Percentiles rank a stretch among this genome's conserved stretches.
Conservation (phyloP, 192 early-diverging fungal species). For the Globomyces pollinis-pini region DNA sequence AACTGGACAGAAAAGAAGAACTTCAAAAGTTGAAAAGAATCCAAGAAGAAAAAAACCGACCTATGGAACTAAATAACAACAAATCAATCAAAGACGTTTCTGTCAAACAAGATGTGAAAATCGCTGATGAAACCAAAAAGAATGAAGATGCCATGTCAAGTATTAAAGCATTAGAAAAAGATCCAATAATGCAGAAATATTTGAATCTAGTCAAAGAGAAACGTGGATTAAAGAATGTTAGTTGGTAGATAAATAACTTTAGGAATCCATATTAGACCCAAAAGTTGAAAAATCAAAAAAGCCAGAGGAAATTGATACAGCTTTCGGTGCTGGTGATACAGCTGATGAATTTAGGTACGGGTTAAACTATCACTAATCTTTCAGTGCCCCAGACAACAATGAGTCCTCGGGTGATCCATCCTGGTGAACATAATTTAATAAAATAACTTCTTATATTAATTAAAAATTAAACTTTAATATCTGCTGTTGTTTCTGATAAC, state of each 20-base stretch:
- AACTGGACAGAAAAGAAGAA: conserved; percentile 9
- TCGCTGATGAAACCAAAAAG: conserved; percentile 10
- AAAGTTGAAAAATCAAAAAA: not conserved
- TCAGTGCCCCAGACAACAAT: not conserved
- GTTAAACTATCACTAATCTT: not conserved
- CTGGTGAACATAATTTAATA: not conserved
- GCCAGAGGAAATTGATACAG: not conserved
- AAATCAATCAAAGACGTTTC: not conserved
- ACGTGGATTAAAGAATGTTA: conserved; percentile 20
- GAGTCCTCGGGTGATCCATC: not conserved
- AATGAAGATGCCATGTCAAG: conserved; percentile 4
- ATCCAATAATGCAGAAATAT: conserved; percentile 42
- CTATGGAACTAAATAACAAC: not conserved
- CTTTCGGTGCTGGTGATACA: conserved; percentile 19
- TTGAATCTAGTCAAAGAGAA: conserved; percentile 36
- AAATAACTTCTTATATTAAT: too few species aligned
- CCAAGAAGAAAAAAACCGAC: conserved; percentile 5
- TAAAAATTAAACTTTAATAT: too few species aligned
- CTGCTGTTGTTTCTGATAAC: too few species aligned
- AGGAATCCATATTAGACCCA: not conserved
- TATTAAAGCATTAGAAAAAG: conserved; percentile 21
- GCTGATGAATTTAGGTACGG: conserved; percentile 23
- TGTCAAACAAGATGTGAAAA: conserved; percentile 7
- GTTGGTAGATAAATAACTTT: too few species aligned
- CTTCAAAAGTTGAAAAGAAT: not conserved